Base-by-base conservation (phyloP, 2,329 filamentous ascomycete species). In the Trichoderma oligosporum region DNA sequence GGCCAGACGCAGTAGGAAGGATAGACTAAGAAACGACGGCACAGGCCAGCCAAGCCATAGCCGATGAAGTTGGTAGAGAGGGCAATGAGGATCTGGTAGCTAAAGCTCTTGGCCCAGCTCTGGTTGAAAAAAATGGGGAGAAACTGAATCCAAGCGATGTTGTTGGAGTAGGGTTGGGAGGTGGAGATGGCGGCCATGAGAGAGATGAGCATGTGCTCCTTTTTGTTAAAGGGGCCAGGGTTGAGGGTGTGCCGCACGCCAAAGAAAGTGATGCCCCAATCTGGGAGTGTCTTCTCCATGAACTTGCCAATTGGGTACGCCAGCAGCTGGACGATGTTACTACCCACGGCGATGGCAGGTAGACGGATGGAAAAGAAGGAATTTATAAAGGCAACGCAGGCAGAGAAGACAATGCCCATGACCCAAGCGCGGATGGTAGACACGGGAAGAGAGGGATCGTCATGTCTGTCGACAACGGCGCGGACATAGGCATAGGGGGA, bases 141-240 rank as follows among this genome's bases (percentile, higher is more conserved):
- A 29, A 74, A 65, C 56, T 81, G 79, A 2, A 74, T 75, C 76
- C 76, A 80, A 45, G 79, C 72, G 46, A 81, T 76, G 60, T 76
- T 75, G 64, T 76, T 69, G 1, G 78, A 79, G 62, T 81, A 81
- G 0, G 78, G 78, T 12, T 72, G 65, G 22, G 71, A 72, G 63
- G 71, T 75, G 16, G 73, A 73, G 3, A 75, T 76, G 65, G 83
- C 82, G 38, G 83, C 79, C 76, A 81, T 80, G 64, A 80, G 76
- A 27, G 78, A 76, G 59, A 83, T 79, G 48, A 83, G 68, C 73
- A 81, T 76, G 66, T 82, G 80, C 66, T 82, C 80, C 67, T 82
- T 83, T 64, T 76, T 76, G 61, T 76, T 78, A 67, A 82, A 82
- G 1, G 72, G 74, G 0, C 78, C 78, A 0, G 79, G 78, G 63